phyloP scores from a whole-genome alignment of 2,329 filamentous ascomycete species.

The Penicillium vulpinum region DNA sequence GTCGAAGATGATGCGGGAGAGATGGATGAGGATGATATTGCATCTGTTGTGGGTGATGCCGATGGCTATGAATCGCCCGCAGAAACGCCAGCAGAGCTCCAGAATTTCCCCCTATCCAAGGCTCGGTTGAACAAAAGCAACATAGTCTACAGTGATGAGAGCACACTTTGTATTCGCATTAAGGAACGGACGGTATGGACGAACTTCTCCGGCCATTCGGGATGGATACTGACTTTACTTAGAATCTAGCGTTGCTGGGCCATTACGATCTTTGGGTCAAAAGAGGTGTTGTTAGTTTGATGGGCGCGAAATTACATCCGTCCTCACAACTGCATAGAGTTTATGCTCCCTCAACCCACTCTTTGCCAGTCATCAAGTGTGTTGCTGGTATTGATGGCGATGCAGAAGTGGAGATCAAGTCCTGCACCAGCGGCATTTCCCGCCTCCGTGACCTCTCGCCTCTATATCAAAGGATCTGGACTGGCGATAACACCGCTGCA shows the following conservation, averaged over 20 bases:
- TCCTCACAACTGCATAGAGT: constrained; percentile 48
- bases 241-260: constrained; percentile 51
- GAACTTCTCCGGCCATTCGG: background rate
- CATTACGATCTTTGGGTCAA: constrained; percentile 59
- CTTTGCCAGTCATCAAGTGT: constrained; percentile 55
- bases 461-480: constrained; percentile 57
- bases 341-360: constrained; percentile 58
- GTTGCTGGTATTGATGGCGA: constrained; percentile 42
- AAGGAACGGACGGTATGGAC: constrained; percentile 40
- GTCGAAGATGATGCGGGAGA: constrained; percentile 19
- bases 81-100: constrained; percentile 30
- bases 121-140: constrained; percentile 37
- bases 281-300: constrained; percentile 56
- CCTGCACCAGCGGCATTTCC: constrained; percentile 47
- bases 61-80: constrained; percentile 37
- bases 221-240: constrained; percentile 19
- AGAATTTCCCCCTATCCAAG: constrained; percentile 45
- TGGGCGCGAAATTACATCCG: constrained; percentile 58
- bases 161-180: constrained; percentile 41
- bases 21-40: constrained; percentile 24
- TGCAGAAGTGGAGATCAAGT: constrained; percentile 52
- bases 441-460: constrained; percentile 51
- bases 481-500: constrained; percentile 35
- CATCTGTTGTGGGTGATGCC: constrained; percentile 25
- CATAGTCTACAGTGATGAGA: constrained; percentile 41